Base-by-base conservation (phyloP, 2,329 filamentous ascomycete species). In the Curvularia spicifera region DNA sequence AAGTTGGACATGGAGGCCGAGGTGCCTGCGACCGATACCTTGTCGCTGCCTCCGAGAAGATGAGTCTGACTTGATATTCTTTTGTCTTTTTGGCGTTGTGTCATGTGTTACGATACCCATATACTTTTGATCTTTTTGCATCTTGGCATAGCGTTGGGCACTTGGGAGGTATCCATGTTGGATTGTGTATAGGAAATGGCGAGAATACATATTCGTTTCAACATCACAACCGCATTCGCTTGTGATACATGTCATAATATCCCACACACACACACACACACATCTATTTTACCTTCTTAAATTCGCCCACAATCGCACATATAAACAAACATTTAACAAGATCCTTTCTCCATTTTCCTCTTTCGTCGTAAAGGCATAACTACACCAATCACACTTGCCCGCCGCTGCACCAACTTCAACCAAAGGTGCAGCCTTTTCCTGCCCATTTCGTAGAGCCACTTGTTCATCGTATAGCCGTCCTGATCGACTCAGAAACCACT, bases 91-190 rank as follows among this genome's bases (percentile, higher is more conserved):
- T 24, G 35, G 39, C 52, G 56, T 55, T 54, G 51, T 20, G 22
- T 47, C 18, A 45, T 46, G 26, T 46, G 33, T 39, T 51, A 42
- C 40, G 56, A 58, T 58, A 58, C 56, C 52, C 52, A 49, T 51
- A 35, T 54, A 28, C 13, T 42, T 43, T 37, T 53, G 24, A 52
- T 51, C 13, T 39, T 31, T 18, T 45, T 48, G 28, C 44, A 53
- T 48, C 15, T 57, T 49, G 37, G 51, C 39, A 40, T 57, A 57
- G 55, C 55, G 45, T 45, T 45, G 20, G 51, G 44, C 44, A 35
- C 28, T 40, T 40, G 22, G 24, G 3, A 37, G 35, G 24, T n/a
- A 28, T 28, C 0, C 13, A 28, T 28, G 10, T 28, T 44, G 26
- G 24, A 8, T 5, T 18, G 5, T 28, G 24, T 44, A 9, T 44